Conservation (phyloP, 441 rosid species). For the Aquilaria agallochum region DNA sequence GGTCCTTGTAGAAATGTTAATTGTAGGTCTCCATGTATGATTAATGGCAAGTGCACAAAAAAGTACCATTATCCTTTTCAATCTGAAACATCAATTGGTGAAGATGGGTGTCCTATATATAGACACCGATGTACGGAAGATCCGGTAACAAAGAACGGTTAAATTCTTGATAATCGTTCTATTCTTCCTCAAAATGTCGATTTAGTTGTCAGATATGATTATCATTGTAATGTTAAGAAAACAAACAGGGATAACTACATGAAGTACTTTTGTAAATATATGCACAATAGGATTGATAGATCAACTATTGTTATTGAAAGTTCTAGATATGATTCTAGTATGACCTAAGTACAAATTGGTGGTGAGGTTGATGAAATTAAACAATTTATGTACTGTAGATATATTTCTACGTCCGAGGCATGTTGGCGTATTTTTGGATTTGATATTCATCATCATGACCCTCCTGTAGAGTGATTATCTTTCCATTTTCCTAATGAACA, state of each 20-base stretch:
- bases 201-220: not conserved
- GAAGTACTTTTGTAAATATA: not conserved
- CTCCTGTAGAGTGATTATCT: not conserved
- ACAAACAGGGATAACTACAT: too few relatives aligned
- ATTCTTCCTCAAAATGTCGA: not conserved
- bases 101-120: too few relatives aligned
- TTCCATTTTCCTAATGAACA: not conserved
- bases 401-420: not conserved
- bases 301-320: too few relatives aligned
- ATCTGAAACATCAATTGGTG: too few relatives aligned
- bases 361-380: not conserved
- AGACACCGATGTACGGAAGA: too few relatives aligned
- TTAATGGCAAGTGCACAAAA: too few relatives aligned
- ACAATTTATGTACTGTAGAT: not conserved
- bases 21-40: not conserved
- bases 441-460: not conserved
- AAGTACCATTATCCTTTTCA: too few relatives aligned
- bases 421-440: not conserved
- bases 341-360: too few relatives aligned
- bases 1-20: constrained; percentile 1
- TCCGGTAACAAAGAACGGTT: not conserved
- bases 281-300: not conserved
- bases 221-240: not conserved
- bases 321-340: not conserved
- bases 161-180: not conserved